Conservation (phyloP, 495 filamentous ascomycete species). For the Xylaria curta region DNA sequence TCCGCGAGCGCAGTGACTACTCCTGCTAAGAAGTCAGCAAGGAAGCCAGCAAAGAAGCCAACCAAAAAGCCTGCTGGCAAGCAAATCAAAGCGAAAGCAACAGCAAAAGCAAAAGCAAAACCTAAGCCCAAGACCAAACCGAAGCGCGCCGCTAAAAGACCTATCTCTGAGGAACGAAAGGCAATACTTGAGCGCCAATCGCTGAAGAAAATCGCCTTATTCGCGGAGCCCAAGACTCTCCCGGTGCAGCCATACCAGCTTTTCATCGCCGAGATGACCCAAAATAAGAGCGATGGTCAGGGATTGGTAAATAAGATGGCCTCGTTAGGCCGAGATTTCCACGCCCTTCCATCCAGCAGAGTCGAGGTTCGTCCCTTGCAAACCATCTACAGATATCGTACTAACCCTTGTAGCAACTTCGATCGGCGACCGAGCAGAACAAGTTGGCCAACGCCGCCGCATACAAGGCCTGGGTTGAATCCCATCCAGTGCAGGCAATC, state of each 20-base stretch:
- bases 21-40: conserved; percentile 33
- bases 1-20: conserved; percentile 33
- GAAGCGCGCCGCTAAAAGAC: not conserved
- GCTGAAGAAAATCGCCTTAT: conserved; percentile 39
- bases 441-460: conserved; percentile 43
- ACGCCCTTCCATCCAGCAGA: conserved; percentile 37
- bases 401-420: conserved; percentile 40
- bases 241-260: conserved; percentile 29
- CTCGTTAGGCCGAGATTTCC: conserved; percentile 31
- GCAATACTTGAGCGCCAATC: conserved; percentile 28
- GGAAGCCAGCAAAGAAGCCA: conserved; percentile 32
- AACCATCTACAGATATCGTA: not conserved
- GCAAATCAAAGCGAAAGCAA: conserved; percentile 33
- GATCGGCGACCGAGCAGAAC: not conserved
- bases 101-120: conserved; percentile 28
- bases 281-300: not conserved
- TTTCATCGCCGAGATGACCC: conserved; percentile 29
- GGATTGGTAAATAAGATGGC: not conserved
- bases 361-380: conserved; percentile 38
- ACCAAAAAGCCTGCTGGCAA: conserved; percentile 23
- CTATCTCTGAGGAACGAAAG: conserved; percentile 35
- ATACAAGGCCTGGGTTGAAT: conserved; percentile 65
- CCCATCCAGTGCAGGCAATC: conserved; percentile 63
- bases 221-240: conserved; percentile 33
- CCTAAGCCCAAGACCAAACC: conserved; percentile 28